Conservation (phyloP, 257 asterid genomes). For the Linderniella brevidens region DNA sequence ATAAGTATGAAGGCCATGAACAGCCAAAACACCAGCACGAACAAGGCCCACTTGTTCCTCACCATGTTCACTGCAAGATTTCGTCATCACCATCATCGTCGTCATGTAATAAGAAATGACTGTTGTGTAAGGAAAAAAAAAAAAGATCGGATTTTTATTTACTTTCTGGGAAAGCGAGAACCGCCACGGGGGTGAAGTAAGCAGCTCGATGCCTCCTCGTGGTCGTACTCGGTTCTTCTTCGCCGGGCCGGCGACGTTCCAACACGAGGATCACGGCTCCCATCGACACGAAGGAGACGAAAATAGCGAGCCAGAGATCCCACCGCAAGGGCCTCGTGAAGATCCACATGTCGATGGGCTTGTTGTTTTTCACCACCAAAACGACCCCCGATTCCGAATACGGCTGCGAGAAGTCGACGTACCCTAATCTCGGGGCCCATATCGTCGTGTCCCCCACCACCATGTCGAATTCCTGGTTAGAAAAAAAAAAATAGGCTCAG, state of each 20-base stretch:
- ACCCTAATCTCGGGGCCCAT: slow-evolving; percentile 23
- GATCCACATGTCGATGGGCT: slow-evolving; percentile 18
- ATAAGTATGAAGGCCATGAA: slow-evolving; percentile 24
- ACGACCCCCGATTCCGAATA: slow-evolving; percentile 26
- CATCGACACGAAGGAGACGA: no score
- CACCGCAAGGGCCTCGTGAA: slow-evolving; percentile 16
- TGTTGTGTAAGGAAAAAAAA: slow-evolving; percentile 2
- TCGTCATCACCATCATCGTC: no score
- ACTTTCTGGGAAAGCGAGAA: slow-evolving; percentile 47
- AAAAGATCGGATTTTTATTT: slow-evolving; percentile 1
- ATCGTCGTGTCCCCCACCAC: slow-evolving; percentile 37
- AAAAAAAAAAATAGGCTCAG: no score
- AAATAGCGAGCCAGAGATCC: no score
- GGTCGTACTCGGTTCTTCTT: background rate
- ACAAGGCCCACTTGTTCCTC: slow-evolving; percentile 30
- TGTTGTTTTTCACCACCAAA: slow-evolving; percentile 17
- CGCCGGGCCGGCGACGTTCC: no score
- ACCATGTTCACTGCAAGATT: slow-evolving; percentile 53
- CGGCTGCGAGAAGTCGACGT: slow-evolving; percentile 24
- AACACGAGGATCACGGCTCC: no score
- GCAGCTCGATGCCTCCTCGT: slow-evolving; percentile 3
- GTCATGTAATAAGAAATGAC: no score
- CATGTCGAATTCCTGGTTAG: slow-evolving; percentile 14
- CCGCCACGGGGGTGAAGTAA: slow-evolving; percentile 32
- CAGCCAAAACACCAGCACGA: slow-evolving; percentile 30